Evolutionary conservation across 176 grass and related monocot genomes (phyloP), one percentile per base, ranked within the genome.

Genomic region (Musa acuminata): DNA sequence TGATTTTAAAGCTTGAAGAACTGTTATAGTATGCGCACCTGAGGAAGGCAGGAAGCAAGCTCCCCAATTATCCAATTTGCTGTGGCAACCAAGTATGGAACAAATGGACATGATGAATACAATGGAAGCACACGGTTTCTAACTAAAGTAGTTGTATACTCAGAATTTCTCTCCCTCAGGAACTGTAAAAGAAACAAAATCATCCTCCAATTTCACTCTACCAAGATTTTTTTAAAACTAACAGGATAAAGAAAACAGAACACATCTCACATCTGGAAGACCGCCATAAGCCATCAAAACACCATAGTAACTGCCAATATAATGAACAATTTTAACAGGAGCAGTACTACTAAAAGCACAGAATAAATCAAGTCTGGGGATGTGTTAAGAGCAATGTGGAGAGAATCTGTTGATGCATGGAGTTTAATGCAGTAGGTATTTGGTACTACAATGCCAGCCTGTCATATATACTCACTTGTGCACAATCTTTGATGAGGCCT

Each of bases 221-320:
- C n/a, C 24, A 13, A 50, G n/a, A 27, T 17, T 64, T 43, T 43
- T 43, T 13, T 64, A 64, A 1, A 20, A 9, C 11, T 22, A 26
- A 13, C 13, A 29, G 43, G 11, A 49, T 11, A 48, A 53, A 13
- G 72, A 48, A 68, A 77, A 51, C 53, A 69, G 70, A 64, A 73
- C 68, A 75, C 73, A 86, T 78, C 87, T 86, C 89, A 96, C 92
- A 78, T 90, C 89, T 92, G 90, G 89, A 26, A 96, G 84, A 67
- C 92, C 87, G 82, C 89, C 87, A 84, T 84, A 96, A 72, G 92
- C 92, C 92, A 92, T 89, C 74, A 96, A 83, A 82, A 90, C 89
- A 1, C 89, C 92, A 48, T 89, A 96, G 82, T 92, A 96, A 84
- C 92, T 96, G 87, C 77, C 84, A 92, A 60, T 43, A 75, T 13